Evolutionary conservation across 495 filamentous ascomycete species (phyloP).

Genomic region (Ramalina intermedia): DNA sequence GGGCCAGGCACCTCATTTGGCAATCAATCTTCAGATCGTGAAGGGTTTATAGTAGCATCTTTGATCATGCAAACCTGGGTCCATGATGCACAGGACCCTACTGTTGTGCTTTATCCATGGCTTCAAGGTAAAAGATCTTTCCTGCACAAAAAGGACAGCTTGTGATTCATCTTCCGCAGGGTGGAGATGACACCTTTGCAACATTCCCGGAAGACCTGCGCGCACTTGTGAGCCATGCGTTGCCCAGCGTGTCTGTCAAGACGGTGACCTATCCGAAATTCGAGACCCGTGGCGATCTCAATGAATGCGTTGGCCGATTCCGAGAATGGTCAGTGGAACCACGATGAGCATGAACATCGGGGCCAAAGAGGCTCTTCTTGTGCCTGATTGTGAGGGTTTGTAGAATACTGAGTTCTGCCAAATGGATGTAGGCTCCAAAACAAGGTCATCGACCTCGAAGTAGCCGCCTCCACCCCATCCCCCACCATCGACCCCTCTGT

Average conservation of each 20-base stretch:
- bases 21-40: too few relatives aligned
- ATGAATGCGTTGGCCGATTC: slow-evolving; percentile 64
- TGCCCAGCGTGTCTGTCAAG: slow-evolving; percentile 59
- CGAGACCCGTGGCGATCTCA: slow-evolving; percentile 79
- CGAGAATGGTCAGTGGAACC: slow-evolving; percentile 56
- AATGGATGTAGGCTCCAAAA: slow-evolving; percentile 56
- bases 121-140: slow-evolving; percentile 58
- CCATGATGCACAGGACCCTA: slow-evolving; percentile 74
- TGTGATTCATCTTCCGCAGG: slow-evolving; percentile 34
- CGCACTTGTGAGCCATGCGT: slow-evolving; percentile 48
- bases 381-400: neutral
- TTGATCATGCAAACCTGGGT: slow-evolving; percentile 1
- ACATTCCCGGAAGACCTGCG: slow-evolving; percentile 62
- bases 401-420: neutral
- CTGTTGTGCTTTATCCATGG: slow-evolving; percentile 91
- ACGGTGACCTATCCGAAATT: slow-evolving; percentile 75
- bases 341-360: neutral
- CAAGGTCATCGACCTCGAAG: slow-evolving; percentile 89
- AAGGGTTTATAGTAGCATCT: neutral
- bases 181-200: slow-evolving; percentile 77
- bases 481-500: slow-evolving; percentile 85
- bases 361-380: neutral
- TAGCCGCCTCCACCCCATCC: slow-evolving; percentile 62
- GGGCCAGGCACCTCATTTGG: too few relatives aligned
- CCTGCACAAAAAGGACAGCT: neutral